Percentiles rank a stretch among this genome's conserved stretches.
Evolutionary conservation across 768 basidiomycete genomes (phyloP).

Genomic region (Mycena galopus): DNA sequence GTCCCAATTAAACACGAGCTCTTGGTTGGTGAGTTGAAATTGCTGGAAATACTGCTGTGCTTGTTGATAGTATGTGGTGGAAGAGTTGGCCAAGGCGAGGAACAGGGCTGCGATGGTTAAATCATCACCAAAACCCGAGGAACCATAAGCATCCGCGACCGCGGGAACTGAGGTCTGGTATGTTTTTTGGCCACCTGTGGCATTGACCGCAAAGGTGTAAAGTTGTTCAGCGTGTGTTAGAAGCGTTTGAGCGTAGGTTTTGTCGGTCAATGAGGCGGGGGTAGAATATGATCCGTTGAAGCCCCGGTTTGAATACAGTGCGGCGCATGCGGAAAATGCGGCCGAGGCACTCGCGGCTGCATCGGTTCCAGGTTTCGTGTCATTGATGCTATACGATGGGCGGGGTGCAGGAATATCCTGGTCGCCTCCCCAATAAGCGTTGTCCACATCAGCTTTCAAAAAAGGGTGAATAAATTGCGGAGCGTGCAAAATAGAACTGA

Average conservation of each 20-base stretch:
- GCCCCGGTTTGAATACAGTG: constrained; percentile 76
- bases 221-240: constrained; percentile 81
- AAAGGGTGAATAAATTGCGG: constrained; percentile 1
- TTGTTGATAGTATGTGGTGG: constrained; percentile 68
- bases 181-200: constrained; percentile 67
- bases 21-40: constrained; percentile 64
- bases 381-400: constrained; percentile 83
- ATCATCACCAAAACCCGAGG: constrained; percentile 81
- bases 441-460: constrained; percentile 68
- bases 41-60: constrained; percentile 72
- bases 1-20: constrained; percentile 91
- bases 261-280: constrained; percentile 78
- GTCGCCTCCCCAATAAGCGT: constrained; percentile 93
- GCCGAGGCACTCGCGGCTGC: constrained; percentile 87
- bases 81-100: constrained; percentile 78
- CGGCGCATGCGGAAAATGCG: constrained; percentile 89
- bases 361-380: constrained; percentile 89
- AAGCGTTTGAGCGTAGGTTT: constrained; percentile 78
- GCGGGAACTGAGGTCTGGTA: constrained; percentile 82
- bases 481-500: constrained; percentile 45
- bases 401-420: constrained; percentile 79
- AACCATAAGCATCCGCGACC: constrained; percentile 74
- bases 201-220: constrained; percentile 81
- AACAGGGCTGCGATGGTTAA: constrained; percentile 82
- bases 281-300: constrained; percentile 68